Conservation (phyloP, 306 rosid genomes). For the Cicer cuneatum region DNA sequence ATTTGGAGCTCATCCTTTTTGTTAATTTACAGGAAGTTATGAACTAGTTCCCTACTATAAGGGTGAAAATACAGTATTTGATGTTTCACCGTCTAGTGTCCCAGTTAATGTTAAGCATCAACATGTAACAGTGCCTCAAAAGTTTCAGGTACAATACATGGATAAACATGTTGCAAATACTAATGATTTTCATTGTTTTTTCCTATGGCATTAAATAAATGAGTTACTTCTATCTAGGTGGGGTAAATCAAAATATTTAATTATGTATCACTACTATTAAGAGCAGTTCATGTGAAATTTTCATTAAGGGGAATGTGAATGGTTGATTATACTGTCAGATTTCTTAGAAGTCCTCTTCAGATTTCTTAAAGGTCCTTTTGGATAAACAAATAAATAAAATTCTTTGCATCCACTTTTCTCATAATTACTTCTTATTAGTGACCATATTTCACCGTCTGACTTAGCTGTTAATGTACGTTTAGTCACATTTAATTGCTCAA, state of each 20-base stretch:
- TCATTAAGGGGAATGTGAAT: slow-evolving; percentile 22
- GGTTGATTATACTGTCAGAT: slow-evolving; percentile 18
- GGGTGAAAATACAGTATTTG: slow-evolving; percentile 97
- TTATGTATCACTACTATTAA: neutral
- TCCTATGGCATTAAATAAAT: slow-evolving; percentile 26
- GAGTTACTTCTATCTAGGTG: neutral
- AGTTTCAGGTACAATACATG: slow-evolving; percentile 77
- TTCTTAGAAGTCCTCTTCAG: slow-evolving; percentile 20
- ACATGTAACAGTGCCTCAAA: slow-evolving; percentile 76
- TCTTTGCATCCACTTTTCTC: slow-evolving; percentile 4
- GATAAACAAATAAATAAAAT: neutral
- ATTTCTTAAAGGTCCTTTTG: slow-evolving; percentile 22
- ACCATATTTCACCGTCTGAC: neutral
- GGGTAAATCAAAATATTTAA: slow-evolving; percentile 6
- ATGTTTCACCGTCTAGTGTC: slow-evolving; percentile 83
- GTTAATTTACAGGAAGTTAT: slow-evolving; percentile 69
- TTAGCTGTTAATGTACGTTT: too few relatives aligned
- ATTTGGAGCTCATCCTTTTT: slow-evolving; percentile 39
- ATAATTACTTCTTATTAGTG: neutral
- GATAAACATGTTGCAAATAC: slow-evolving; percentile 28
- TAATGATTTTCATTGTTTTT: slow-evolving; percentile 25
- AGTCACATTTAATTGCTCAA: neutral
- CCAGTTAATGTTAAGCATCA: slow-evolving; percentile 78
- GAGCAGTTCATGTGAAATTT: slow-evolving; percentile 14
- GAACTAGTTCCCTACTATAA: slow-evolving; percentile 92